Conservation (phyloP, 306 rosid species). For the Parietaria judaica region DNA sequence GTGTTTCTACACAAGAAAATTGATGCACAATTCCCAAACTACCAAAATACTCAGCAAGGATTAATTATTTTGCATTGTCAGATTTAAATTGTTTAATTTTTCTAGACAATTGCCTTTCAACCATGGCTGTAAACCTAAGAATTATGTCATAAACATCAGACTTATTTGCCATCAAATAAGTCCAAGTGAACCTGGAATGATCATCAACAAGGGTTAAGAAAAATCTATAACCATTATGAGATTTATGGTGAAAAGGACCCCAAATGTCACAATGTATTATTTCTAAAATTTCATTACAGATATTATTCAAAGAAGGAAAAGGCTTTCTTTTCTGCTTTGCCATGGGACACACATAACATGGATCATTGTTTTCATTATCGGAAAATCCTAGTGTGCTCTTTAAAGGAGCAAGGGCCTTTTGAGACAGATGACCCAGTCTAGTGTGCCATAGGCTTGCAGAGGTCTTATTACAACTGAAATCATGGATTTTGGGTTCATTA, state of each 20-base stretch:
- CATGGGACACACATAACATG: background rate
- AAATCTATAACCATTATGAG: background rate
- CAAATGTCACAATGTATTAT: background rate
- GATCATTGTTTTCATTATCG: no score
- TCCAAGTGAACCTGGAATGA: background rate
- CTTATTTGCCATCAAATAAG: background rate
- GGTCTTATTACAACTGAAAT: no score
- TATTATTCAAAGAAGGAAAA: background rate
- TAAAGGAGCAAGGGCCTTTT: no score
- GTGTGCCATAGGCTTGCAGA: no score
- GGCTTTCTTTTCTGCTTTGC: background rate
- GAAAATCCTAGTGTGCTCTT: no score
- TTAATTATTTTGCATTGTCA: background rate
- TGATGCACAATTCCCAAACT: background rate
- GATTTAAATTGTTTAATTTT: background rate
- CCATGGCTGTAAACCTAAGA: background rate
- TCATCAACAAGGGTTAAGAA: background rate
- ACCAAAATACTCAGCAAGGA: background rate
- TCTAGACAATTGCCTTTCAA: background rate
- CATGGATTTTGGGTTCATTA: no score
- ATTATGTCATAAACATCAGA: background rate
- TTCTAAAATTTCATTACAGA: background rate
- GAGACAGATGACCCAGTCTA: no score
- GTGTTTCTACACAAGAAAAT: background rate
- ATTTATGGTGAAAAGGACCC: background rate